Evolutionary conservation across 257 asterid species (phyloP).

Genomic region (Solanum acaule): DNA sequence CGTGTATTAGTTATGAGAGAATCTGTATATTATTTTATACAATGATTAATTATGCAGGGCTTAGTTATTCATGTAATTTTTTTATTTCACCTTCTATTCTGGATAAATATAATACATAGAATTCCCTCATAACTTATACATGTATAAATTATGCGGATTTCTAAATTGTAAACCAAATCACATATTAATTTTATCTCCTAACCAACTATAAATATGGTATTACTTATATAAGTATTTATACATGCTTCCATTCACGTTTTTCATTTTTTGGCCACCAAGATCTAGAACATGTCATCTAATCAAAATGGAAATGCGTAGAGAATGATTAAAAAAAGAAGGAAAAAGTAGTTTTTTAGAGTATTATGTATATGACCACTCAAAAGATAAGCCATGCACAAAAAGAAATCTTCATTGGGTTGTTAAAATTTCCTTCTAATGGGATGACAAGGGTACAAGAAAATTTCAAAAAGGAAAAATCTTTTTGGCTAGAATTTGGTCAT

Average conservation of each 20-base stretch:
- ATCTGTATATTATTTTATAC: too few relatives aligned
- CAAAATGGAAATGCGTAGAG: neutral
- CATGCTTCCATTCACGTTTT: neutral
- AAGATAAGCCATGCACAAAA: slow-evolving; percentile 20
- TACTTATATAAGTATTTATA: neutral
- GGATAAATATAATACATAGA: neutral
- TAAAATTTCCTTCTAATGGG: slow-evolving; percentile 23
- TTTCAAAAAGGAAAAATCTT: neutral
- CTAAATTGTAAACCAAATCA: too few relatives aligned
- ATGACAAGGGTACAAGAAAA: slow-evolving; percentile 37
- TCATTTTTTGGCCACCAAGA: neutral
- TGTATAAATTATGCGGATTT: too few relatives aligned
- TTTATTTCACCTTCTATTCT: neutral
- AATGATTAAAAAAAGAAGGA: neutral
- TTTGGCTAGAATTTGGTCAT: too few relatives aligned
- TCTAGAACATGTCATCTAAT: neutral
- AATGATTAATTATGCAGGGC: neutral
- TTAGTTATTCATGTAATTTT: neutral
- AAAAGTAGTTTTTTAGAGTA: slow-evolving; percentile 2
- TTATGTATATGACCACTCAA: slow-evolving; percentile 6
- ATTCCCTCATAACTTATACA: neutral
- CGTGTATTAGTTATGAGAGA: neutral
- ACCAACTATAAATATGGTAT: too few relatives aligned
- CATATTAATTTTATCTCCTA: neutral
- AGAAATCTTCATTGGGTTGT: slow-evolving; percentile 34